These are phyloP conservation scores for Apiospora phragmitis DNA, from an alignment of 2,329 filamentous ascomycete genomes.

Conservation along the genomic window DNA sequence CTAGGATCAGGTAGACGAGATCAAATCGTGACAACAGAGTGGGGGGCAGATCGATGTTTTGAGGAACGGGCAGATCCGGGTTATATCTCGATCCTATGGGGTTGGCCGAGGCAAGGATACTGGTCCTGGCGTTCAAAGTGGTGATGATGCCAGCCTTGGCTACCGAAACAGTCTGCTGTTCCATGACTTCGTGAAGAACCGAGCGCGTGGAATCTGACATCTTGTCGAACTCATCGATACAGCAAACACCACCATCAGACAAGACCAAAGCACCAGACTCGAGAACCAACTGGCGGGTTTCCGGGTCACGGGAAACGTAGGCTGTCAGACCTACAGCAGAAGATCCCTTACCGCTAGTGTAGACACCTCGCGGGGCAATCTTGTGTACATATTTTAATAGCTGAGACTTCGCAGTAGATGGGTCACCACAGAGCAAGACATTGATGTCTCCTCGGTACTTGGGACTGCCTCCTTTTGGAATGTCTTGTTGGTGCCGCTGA, in stretches of 20 bases:
- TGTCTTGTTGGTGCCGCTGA: slow-evolving; percentile 96
- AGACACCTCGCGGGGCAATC: slow-evolving; percentile 86
- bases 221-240: slow-evolving; percentile 85
- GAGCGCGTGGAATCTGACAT: slow-evolving; percentile 80
- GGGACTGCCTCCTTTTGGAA: slow-evolving; percentile 96
- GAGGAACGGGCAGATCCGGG: slow-evolving; percentile 88
- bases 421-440: slow-evolving; percentile 92
- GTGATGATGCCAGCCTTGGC: slow-evolving; percentile 95
- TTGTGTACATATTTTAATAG: slow-evolving; percentile 94
- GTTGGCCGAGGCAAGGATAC: slow-evolving; percentile 94
- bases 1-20: slow-evolving; percentile 92
- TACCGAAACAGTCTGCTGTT: slow-evolving; percentile 82
- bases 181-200: slow-evolving; percentile 85
- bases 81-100: slow-evolving; percentile 99
- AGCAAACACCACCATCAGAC: slow-evolving; percentile 81
- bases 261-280: slow-evolving; percentile 79
- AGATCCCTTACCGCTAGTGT: slow-evolving; percentile 79
- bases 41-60: slow-evolving; percentile 96
- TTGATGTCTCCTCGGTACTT: slow-evolving; percentile 98
- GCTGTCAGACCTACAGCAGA: slow-evolving; percentile 81
- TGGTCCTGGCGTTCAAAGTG: slow-evolving; percentile 92
- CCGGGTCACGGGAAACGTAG: slow-evolving; percentile 78
- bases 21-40: slow-evolving; percentile 96
- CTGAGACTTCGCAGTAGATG: slow-evolving; percentile 95
- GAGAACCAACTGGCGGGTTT: slow-evolving; percentile 76